Evolutionary conservation across 1,139 yeast species (phyloP).

Genomic region (Blastobotrys niveus): DNA sequence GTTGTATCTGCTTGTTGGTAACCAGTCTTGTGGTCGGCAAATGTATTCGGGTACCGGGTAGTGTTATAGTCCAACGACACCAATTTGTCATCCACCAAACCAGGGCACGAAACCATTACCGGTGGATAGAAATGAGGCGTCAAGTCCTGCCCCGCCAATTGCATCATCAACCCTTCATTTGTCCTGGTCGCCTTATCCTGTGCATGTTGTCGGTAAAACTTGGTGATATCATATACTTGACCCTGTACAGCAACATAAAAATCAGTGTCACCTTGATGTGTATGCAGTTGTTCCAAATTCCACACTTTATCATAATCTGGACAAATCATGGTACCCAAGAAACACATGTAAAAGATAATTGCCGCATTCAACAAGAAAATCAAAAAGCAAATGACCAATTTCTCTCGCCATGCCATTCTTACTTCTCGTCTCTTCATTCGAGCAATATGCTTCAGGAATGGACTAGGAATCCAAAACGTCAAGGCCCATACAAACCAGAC

Average conservation of each 20-base stretch:
- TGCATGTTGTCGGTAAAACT: slow-evolving; percentile 38
- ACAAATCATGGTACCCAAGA: slow-evolving; percentile 36
- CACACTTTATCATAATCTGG: slow-evolving; percentile 40
- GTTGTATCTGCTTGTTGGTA: slow-evolving; percentile 21
- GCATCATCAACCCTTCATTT: slow-evolving; percentile 31
- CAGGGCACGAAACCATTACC: slow-evolving; percentile 37
- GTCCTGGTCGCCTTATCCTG: slow-evolving; percentile 36
- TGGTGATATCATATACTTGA: slow-evolving; percentile 38
- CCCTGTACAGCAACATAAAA: slow-evolving; percentile 39
- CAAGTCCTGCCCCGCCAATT: slow-evolving; percentile 38
- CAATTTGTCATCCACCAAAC: slow-evolving; percentile 32
- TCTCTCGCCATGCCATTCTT: slow-evolving; percentile 41
- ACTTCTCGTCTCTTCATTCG: slow-evolving; percentile 38
- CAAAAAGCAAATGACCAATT: slow-evolving; percentile 34
- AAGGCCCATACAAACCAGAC: slow-evolving; percentile 36
- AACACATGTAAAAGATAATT: slow-evolving; percentile 40
- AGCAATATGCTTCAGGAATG: slow-evolving; percentile 31
- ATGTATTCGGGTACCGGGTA: slow-evolving; percentile 23
- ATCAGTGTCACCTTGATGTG: slow-evolving; percentile 36
- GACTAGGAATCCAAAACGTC: slow-evolving; percentile 40
- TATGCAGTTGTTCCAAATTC: slow-evolving; percentile 34
- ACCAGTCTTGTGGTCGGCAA: slow-evolving; percentile 13
- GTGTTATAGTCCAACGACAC: slow-evolving; percentile 31
- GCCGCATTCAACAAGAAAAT: slow-evolving; percentile 35
- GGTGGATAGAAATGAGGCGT: slow-evolving; percentile 41